phyloP scores from a whole-genome alignment of 2,329 filamentous ascomycete genomes.

The Purpureocillium takamizusanense region DNA sequence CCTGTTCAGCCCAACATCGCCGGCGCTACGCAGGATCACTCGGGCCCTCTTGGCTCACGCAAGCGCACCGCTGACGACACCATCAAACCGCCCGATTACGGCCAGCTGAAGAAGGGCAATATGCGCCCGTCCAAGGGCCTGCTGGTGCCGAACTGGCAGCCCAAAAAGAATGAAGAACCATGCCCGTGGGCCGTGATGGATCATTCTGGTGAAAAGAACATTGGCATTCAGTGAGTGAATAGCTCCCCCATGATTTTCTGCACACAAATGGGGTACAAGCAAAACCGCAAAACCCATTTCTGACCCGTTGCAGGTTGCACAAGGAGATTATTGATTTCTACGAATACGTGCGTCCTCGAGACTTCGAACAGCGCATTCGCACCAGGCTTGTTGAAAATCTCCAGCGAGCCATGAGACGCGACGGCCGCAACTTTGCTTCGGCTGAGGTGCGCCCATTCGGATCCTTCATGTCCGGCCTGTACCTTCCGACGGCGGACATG shows the following conservation, averaged over 20 bases:
- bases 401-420: slow-evolving; percentile 44
- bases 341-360: slow-evolving; percentile 67
- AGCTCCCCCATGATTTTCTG: no score
- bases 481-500: slow-evolving; percentile 73
- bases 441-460: slow-evolving; percentile 70
- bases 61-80: slow-evolving; percentile 69
- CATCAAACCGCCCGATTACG: slow-evolving; percentile 49
- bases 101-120: slow-evolving; percentile 39
- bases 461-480: slow-evolving; percentile 81
- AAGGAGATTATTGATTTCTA: slow-evolving; percentile 89
- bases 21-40: no score
- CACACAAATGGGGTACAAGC: no score
- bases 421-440: slow-evolving; percentile 40
- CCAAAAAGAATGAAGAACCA: slow-evolving; percentile 28
- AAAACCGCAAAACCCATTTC: no score
- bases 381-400: slow-evolving; percentile 63
- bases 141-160: slow-evolving; percentile 43
- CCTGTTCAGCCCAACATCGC: no score
- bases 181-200: slow-evolving; percentile 57
- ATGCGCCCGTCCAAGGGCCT: slow-evolving; percentile 41
- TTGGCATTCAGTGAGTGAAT: slow-evolving; percentile 47
- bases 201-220: slow-evolving; percentile 42
- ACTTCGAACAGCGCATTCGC: slow-evolving; percentile 71
- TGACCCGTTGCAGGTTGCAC: slow-evolving; percentile 52
- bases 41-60: slow-evolving; percentile 47